Percentiles rank a stretch among this genome's conserved stretches.
Conservation (phyloP, 805 yeast species). For the Candida dajiaensis region DNA sequence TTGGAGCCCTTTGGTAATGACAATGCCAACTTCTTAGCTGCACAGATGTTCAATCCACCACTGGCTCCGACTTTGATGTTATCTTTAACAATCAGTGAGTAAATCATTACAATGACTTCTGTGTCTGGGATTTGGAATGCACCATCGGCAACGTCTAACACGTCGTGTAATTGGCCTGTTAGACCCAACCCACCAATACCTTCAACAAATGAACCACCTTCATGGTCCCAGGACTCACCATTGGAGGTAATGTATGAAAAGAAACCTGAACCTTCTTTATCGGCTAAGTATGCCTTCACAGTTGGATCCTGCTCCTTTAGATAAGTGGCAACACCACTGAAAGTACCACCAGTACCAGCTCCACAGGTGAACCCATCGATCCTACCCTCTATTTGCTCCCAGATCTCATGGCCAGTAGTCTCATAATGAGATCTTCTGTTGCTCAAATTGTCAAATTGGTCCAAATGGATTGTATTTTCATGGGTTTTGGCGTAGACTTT, state of each 20-base stretch:
- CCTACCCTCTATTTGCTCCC: conserved; percentile 45
- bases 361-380: conserved; percentile 67
- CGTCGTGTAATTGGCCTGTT: conserved; percentile 18
- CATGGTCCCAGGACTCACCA: conserved; percentile 19
- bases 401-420: conserved; percentile 77
- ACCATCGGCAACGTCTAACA: conserved; percentile 13
- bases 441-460: conserved; percentile 72
- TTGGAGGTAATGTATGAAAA: conserved; percentile 14
- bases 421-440: conserved; percentile 68
- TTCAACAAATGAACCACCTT: conserved; percentile 22
- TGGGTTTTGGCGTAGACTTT: conserved; percentile 28
- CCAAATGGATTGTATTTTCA: conserved; percentile 61
- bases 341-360: conserved; percentile 84
- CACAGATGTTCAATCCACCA: conserved; percentile 19
- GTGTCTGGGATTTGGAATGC: conserved; percentile 14
- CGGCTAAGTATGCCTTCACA: conserved; percentile 55
- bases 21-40: conserved; percentile 17
- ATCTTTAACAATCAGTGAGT: conserved; percentile 13
- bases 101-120: conserved; percentile 14
- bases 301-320: conserved; percentile 42
- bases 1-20: conserved; percentile 21
- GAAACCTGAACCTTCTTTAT: conserved; percentile 79
- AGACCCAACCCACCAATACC: conserved; percentile 21
- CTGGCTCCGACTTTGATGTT: conserved; percentile 20
- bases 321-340: conserved; percentile 63